These are phyloP conservation scores for Yarrowia osloensis DNA, from an alignment of 805 yeast species.

Conservation along the genomic window DNA sequence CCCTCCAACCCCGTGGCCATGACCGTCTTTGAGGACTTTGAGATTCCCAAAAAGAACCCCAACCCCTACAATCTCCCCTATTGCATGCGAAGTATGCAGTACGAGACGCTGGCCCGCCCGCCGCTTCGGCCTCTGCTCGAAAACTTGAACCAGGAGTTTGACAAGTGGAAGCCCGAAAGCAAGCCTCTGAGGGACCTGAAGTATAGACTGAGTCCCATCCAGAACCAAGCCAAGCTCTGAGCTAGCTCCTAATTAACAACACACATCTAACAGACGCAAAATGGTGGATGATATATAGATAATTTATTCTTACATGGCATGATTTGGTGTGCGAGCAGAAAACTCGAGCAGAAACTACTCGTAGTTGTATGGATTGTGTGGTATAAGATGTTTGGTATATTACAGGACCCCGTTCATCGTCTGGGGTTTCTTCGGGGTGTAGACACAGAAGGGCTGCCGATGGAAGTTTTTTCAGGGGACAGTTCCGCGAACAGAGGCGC, in stretches of 20 bases:
- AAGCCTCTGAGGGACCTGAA: conserved; percentile 81
- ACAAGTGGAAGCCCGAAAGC: conserved; percentile 82
- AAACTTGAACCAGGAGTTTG: conserved; percentile 68
- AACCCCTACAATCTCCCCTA: conserved; percentile 91
- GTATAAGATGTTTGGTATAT: neutral
- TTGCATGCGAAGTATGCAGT: conserved; percentile 83
- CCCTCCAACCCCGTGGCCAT: conserved; percentile 43
- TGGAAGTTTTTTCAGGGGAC: conserved; percentile 1
- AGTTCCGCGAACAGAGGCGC: conserved; percentile 9
- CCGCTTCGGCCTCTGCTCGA: conserved; percentile 56
- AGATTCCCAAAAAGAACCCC: conserved; percentile 56
- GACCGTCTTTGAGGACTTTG: conserved; percentile 46
- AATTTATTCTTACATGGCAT: conserved; percentile 2
- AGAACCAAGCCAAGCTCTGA: conserved; percentile 33
- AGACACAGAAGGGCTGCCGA: neutral
- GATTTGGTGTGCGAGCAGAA: neutral
- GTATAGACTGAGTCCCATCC: conserved; percentile 66
- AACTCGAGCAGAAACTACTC: too few relatives aligned
- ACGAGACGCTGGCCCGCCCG: conserved; percentile 54
- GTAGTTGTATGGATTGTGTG: too few relatives aligned
- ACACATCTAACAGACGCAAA: neutral
- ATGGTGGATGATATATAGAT: conserved; percentile 1
- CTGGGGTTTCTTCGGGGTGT: conserved; percentile 17
- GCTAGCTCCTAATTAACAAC: neutral
- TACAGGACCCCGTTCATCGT: neutral